Evolutionary conservation across 176 grass and related monocot genomes (phyloP).

Genomic region (Eleusine indica): DNA sequence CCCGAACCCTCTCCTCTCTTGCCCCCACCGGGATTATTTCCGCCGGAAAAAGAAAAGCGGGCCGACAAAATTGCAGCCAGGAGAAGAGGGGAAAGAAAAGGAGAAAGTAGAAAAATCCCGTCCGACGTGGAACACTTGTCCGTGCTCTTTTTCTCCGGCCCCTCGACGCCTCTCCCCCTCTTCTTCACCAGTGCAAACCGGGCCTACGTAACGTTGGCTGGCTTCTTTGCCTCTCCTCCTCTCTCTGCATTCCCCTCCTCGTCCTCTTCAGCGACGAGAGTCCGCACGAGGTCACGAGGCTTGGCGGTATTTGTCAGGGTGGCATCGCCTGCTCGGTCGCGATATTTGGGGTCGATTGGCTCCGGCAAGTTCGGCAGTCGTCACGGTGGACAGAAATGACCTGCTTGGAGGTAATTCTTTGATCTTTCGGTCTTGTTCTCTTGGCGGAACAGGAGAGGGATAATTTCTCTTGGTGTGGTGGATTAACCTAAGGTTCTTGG

Average conservation of each 20-base stretch:
- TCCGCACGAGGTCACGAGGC: neutral
- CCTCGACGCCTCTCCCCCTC: neutral
- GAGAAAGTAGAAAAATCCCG: conserved; percentile 50
- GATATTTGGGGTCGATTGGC: neutral
- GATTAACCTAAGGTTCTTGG: neutral
- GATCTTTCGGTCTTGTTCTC: neutral
- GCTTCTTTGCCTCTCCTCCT: neutral
- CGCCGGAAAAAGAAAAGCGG: neutral
- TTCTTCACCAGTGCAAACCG: conserved; percentile 16
- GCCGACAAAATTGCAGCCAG: conserved; percentile 27
- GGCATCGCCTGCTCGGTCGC: neutral
- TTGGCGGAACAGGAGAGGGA: no score
- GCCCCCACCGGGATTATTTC: conserved; percentile 26
- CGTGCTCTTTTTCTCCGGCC: conserved; percentile 60
- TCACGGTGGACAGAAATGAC: conserved; percentile 12
- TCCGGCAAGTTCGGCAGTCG: neutral
- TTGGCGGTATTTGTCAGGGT: neutral
- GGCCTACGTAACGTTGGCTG: conserved; percentile 32
- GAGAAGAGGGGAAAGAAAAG: neutral
- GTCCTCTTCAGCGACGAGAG: neutral
- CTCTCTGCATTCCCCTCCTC: neutral
- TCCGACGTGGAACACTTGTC: conserved; percentile 63
- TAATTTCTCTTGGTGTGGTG: neutral
- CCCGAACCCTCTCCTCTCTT: conserved; percentile 19
- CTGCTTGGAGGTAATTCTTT: conserved; percentile 23